Conservation (phyloP, 768 basidiomycete species). For the Daedaleopsis nitida region DNA sequence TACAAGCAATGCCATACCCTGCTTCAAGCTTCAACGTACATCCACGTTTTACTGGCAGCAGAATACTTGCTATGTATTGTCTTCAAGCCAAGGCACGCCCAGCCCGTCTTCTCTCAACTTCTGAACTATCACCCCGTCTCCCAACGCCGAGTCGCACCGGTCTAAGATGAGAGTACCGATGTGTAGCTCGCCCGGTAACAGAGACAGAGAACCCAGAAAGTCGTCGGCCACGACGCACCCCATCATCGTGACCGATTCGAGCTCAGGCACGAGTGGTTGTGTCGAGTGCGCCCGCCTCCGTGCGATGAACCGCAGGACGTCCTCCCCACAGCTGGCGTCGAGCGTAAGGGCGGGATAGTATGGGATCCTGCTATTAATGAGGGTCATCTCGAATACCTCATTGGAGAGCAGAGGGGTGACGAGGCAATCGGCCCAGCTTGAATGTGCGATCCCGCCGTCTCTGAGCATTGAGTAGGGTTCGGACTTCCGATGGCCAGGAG, state of each 20-base stretch:
- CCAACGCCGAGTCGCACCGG: too few species aligned
- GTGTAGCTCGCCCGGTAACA: too few species aligned
- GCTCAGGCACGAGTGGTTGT: background rate
- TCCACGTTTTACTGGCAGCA: too few species aligned
- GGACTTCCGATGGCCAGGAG: background rate
- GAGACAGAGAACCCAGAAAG: too few species aligned
- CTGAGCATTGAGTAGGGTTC: background rate
- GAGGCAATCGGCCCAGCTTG: background rate
- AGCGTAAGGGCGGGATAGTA: background rate
- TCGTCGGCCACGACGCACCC: background rate
- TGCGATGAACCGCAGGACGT: background rate
- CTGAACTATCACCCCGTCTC: too few species aligned
- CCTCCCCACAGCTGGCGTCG: background rate
- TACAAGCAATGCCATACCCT: too few species aligned
- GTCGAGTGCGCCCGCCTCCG: background rate
- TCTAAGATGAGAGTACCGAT: too few species aligned
- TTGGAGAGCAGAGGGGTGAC: background rate
- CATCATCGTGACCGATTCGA: background rate
- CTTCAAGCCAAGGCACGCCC: too few species aligned
- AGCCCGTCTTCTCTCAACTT: too few species aligned
- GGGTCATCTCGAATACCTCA: background rate
- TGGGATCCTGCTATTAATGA: background rate
- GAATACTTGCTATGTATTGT: too few species aligned
- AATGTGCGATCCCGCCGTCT: background rate
- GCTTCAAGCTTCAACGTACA: too few species aligned